Percentiles rank a stretch among this genome's conserved stretches.
These are phyloP conservation scores for Lactarius quietus DNA, from an alignment of 768 basidiomycete species.

Conservation along the genomic window DNA sequence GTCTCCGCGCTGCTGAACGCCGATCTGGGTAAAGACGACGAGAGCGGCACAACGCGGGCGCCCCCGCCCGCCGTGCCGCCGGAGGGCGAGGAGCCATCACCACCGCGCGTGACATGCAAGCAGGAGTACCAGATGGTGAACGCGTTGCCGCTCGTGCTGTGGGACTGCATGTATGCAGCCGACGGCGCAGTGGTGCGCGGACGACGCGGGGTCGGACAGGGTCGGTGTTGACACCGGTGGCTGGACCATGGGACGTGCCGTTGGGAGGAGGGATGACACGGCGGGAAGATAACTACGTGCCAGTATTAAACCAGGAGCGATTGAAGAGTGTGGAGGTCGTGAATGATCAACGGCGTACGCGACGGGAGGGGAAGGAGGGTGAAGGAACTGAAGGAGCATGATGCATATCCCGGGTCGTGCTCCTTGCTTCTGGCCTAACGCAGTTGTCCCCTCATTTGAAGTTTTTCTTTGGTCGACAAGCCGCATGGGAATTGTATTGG, in stretches of 20 bases:
- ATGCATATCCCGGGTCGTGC: neutral
- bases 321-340: constrained; percentile 66
- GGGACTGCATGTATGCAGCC: constrained; percentile 77
- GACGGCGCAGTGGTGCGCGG: constrained; percentile 66
- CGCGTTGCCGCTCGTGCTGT: constrained; percentile 84
- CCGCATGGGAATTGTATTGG: neutral
- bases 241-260: constrained; percentile 47
- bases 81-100: constrained; percentile 32
- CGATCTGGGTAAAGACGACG: constrained; percentile 40
- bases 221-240: constrained; percentile 38
- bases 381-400: neutral
- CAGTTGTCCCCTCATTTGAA: no score
- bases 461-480: neutral
- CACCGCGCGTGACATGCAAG: constrained; percentile 60
- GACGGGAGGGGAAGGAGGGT: constrained; percentile 52
- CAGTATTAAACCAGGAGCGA: constrained; percentile 62
- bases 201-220: constrained; percentile 38
- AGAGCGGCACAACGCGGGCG: constrained; percentile 27
- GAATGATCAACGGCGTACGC: constrained; percentile 72
- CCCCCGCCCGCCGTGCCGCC: neutral
- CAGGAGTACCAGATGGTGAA: constrained; percentile 95
- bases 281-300: constrained; percentile 59
- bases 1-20: constrained; percentile 73
- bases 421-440: neutral
- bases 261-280: constrained; percentile 69